These are phyloP conservation scores for Penicillium silybi DNA, from an alignment of 495 filamentous ascomycete genomes.

Conservation along the genomic window DNA sequence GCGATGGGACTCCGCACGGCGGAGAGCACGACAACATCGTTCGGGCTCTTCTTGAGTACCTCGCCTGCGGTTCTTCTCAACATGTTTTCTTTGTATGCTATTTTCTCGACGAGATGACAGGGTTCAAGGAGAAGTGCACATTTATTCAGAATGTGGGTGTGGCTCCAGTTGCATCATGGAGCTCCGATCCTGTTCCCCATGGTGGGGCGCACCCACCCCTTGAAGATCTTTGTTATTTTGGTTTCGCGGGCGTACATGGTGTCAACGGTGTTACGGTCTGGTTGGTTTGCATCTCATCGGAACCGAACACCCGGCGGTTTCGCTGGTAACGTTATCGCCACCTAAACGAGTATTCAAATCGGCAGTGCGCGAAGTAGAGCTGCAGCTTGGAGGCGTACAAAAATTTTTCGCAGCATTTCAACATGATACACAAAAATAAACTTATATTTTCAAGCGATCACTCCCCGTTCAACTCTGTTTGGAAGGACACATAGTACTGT, in stretches of 20 bases:
- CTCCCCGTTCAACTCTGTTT: too few species aligned
- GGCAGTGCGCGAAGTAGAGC: too few species aligned
- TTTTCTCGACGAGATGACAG: neutral
- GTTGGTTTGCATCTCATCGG: neutral
- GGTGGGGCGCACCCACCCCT: constrained; percentile 1
- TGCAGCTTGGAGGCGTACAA: too few species aligned
- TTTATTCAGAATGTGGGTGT: neutral
- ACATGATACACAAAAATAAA: neutral
- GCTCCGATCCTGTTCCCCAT: constrained; percentile 1
- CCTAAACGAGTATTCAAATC: neutral
- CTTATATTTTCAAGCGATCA: neutral
- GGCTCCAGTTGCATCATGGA: neutral
- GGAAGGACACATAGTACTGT: neutral
- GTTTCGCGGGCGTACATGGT: neutral
- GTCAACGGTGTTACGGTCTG: neutral
- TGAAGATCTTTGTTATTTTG: neutral
- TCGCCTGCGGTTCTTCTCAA: constrained; percentile 14
- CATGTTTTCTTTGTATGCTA: constrained; percentile 1
- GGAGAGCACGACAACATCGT: constrained; percentile 86
- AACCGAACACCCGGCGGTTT: neutral
- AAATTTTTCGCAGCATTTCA: too few species aligned
- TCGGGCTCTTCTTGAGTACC: constrained; percentile 40
- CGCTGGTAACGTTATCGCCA: neutral
- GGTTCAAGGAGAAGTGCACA: neutral
- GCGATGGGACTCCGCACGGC: constrained; percentile 68